phyloP scores from a whole-genome alignment of 345 rosid species.

The Capsella bursapastoris region DNA sequence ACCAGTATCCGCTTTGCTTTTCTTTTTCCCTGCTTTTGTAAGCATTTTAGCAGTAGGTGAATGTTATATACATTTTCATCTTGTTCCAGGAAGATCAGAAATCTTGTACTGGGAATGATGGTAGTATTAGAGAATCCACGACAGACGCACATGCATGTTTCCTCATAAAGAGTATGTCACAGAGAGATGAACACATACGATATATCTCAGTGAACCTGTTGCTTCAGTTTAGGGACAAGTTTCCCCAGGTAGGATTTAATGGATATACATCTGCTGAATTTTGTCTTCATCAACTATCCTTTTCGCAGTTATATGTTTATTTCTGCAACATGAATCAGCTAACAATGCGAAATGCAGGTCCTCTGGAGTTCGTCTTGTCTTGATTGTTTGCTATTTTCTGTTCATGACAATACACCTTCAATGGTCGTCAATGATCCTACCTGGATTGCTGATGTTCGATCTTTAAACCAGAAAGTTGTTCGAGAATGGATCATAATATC shows the following conservation, averaged over 20 bases:
- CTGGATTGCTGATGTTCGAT: slow-evolving; percentile 69
- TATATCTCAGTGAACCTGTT: slow-evolving; percentile 77
- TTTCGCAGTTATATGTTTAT: background rate
- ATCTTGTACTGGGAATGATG: slow-evolving; percentile 66
- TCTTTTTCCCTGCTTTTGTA: background rate
- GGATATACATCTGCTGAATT: background rate
- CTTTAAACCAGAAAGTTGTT: slow-evolving; percentile 78
- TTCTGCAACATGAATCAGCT: slow-evolving; percentile 12
- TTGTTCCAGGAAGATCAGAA: slow-evolving; percentile 75
- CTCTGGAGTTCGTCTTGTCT: slow-evolving; percentile 94
- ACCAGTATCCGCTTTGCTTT: background rate
- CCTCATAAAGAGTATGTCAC: slow-evolving; percentile 81
- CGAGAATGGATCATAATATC: slow-evolving; percentile 89
- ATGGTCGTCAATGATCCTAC: slow-evolving; percentile 83
- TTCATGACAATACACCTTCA: slow-evolving; percentile 63
- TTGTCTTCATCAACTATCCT: background rate
- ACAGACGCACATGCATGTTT: slow-evolving; percentile 75
- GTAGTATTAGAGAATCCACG: slow-evolving; percentile 68
- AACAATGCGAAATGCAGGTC: slow-evolving; percentile 60
- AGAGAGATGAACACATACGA: slow-evolving; percentile 84
- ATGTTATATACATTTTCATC: slow-evolving; percentile 32
- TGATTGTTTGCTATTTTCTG: slow-evolving; percentile 77
- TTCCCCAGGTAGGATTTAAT: slow-evolving; percentile 70
- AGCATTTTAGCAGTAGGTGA: slow-evolving; percentile 18
- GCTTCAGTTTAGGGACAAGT: slow-evolving; percentile 80